Percentiles rank a stretch among this genome's conserved stretches.
Conservation (phyloP, 2,329 filamentous ascomycete species). For the Talaromyces sp. region DNA sequence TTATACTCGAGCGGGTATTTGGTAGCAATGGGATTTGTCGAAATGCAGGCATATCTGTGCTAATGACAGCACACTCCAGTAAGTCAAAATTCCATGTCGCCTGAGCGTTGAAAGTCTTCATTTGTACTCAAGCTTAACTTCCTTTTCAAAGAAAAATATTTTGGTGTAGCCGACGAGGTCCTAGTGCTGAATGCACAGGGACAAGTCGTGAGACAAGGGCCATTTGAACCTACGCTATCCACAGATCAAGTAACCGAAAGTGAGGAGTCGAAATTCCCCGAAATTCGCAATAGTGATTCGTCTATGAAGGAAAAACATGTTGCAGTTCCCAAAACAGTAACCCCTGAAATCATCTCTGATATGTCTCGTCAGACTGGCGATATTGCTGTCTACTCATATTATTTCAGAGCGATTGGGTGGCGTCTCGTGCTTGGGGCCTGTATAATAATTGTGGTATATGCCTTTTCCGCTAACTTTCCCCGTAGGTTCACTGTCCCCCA, state of each 20-base stretch:
- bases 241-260: background rate
- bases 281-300: too few species aligned
- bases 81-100: too few species aligned
- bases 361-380: slow-evolving; percentile 16
- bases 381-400: slow-evolving; percentile 17
- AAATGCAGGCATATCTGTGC: background rate
- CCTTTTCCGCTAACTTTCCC: slow-evolving; percentile 14
- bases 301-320: too few species aligned
- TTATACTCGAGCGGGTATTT: slow-evolving; percentile 13
- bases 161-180: slow-evolving; percentile 5
- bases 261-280: too few species aligned
- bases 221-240: background rate
- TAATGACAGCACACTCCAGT: slow-evolving; percentile 13
- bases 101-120: too few species aligned
- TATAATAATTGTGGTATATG: slow-evolving; percentile 8
- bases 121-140: too few species aligned
- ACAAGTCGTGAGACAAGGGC: background rate
- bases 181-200: slow-evolving; percentile 5
- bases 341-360: slow-evolving; percentile 9
- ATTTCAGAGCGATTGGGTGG: slow-evolving; percentile 16
- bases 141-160: slow-evolving; percentile 2
- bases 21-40: slow-evolving; percentile 14
- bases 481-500: background rate
- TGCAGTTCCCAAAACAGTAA: too few species aligned
- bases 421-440: background rate